These are phyloP conservation scores for Chlorella sorokiniana DNA, from an alignment of 139 green algal genomes.

Conservation along the genomic window DNA sequence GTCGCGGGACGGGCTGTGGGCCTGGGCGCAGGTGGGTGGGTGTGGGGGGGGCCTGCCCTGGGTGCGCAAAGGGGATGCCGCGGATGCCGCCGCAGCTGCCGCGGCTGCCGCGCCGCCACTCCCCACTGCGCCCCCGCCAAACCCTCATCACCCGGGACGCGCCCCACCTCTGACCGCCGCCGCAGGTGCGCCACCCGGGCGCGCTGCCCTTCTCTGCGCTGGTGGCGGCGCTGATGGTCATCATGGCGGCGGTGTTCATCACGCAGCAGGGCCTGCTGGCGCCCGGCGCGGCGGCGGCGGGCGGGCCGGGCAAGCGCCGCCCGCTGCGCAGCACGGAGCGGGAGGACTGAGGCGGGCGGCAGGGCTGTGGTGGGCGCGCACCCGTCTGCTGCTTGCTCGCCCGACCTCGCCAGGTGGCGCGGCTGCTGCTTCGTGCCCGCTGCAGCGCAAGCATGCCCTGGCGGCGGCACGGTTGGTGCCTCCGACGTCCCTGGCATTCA, in stretches of 20 bases:
- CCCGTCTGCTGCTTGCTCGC: neutral
- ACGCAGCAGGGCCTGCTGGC: slow-evolving; percentile 53
- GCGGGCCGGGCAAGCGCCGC: slow-evolving; percentile 1
- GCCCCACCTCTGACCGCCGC: neutral
- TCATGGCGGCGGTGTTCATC: slow-evolving; percentile 82
- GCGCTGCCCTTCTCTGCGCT: slow-evolving; percentile 81
- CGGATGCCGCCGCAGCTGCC: neutral
- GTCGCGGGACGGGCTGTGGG: slow-evolving; percentile 71
- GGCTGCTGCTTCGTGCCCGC: too few relatives aligned
- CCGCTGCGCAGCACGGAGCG: slow-evolving; percentile 24
- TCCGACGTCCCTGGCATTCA: too few relatives aligned
- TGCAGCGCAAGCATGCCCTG: too few relatives aligned
- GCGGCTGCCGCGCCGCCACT: too few relatives aligned
- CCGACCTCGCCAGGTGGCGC: too few relatives aligned
- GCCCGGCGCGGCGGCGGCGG: neutral
- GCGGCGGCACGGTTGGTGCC: too few relatives aligned
- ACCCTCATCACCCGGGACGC: neutral
- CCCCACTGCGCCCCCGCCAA: neutral
- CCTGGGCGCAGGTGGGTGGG: slow-evolving; percentile 73
- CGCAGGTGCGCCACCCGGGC: slow-evolving; percentile 74
- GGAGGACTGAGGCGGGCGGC: slow-evolving; percentile 4
- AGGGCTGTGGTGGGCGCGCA: neutral
- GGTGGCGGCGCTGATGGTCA: slow-evolving; percentile 82
- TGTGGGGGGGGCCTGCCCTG: slow-evolving; percentile 57
- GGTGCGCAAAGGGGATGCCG: neutral